Evolutionary conservation across 78 protist species (phyloP).

Genomic region (Dictyostelium capitatum): DNA sequence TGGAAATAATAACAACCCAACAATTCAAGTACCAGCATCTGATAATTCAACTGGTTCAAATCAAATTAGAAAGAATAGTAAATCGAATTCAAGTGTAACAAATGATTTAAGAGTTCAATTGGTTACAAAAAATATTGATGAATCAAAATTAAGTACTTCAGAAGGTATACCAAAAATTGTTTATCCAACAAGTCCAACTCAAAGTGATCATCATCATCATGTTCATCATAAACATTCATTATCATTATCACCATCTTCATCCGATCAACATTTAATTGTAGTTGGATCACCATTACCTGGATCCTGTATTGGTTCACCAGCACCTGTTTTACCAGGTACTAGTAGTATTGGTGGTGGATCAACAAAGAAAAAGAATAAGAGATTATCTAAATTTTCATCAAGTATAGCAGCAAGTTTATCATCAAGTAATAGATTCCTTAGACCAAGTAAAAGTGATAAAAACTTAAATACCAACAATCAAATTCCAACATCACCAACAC

Average conservation of each 20-base stretch:
- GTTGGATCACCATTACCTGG: constrained; percentile 71
- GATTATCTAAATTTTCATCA: background rate
- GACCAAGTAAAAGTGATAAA: background rate
- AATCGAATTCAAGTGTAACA: background rate
- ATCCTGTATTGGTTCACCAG: background rate
- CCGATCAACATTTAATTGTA: constrained; percentile 10
- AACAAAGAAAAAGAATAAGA: constrained; percentile 19
- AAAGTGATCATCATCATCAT: background rate
- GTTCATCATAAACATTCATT: background rate
- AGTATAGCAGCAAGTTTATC: background rate
- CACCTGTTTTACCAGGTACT: background rate
- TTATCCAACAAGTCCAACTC: background rate
- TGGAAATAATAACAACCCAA: background rate
- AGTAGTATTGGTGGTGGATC: background rate
- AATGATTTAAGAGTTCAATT: background rate
- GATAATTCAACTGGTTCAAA: background rate
- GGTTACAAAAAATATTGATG: constrained; percentile 1
- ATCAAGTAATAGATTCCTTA: constrained; percentile 7
- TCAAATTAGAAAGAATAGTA: constrained; percentile 14
- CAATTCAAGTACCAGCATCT: background rate
- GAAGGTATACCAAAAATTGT: constrained; percentile 7
- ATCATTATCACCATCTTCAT: background rate
- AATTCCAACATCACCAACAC: background rate
- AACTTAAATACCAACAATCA: background rate
- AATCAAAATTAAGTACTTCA: background rate